Conservation (phyloP, 225 moss, liverwort and hornwort species). For the Pseudisothecium myosuroides region DNA sequence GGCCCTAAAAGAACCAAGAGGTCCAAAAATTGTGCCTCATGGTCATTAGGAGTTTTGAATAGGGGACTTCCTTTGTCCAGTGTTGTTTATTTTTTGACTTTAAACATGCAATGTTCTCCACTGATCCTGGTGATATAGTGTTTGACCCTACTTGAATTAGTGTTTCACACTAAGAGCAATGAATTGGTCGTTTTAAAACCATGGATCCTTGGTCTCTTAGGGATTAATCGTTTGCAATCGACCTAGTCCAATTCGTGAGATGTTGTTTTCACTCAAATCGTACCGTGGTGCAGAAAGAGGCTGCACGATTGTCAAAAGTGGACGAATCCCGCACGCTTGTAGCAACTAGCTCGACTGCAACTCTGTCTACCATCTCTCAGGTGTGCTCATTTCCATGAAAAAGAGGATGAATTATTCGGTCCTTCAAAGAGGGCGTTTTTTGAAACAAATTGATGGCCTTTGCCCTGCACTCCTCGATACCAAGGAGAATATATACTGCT, state of each 20-base stretch:
- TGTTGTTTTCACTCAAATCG: not conserved
- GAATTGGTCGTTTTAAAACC: not conserved
- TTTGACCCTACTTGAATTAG: not conserved
- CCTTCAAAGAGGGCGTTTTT: not conserved
- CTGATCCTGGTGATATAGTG: not conserved
- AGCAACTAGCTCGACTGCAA: conserved; percentile 43
- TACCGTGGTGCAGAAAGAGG: conserved; percentile 35
- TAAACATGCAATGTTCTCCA: not conserved
- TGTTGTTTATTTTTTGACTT: not conserved
- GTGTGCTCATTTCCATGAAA: conserved; percentile 4
- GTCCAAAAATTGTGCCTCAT: not conserved
- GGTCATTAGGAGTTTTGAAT: not conserved
- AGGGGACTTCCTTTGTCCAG: not conserved
- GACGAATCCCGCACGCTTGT: conserved; percentile 82
- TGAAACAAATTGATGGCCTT: not conserved
- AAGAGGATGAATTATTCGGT: not conserved
- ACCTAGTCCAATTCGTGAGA: not conserved
- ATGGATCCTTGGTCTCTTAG: not conserved
- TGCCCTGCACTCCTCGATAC: not conserved
- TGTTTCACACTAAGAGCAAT: not conserved
- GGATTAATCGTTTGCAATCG: not conserved
- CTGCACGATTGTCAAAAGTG: conserved; percentile 52
- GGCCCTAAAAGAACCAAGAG: not conserved
- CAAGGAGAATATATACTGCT: not conserved
- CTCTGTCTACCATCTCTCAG: conserved; percentile 84